Evolutionary conservation across 768 basidiomycete genomes (phyloP), one percentile per base, ranked within the genome.

Genomic region (Leucocoprinus sp.): DNA sequence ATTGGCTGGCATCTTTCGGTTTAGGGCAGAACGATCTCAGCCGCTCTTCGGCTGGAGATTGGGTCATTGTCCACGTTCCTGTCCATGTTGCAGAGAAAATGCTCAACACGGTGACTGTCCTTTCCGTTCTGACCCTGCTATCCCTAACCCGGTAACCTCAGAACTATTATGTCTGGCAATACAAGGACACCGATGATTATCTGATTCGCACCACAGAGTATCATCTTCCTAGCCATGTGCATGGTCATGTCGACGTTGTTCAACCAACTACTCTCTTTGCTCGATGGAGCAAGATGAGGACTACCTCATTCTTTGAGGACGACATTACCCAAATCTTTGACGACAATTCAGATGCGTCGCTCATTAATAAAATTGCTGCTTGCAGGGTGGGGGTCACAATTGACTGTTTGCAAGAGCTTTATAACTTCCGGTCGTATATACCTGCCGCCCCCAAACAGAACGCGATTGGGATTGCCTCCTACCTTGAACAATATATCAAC

Each of bases 261-360:
- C 82, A 85, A 50, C 84, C 84, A 0, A 86, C 84, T 2, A 86
- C 82, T 1, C 71, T 76, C 58, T 87, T 86, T 54, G 64, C 69
- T 34, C 71, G 70, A 47, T 60, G 65, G 49, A 68, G 64, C 41
- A 57, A 64, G 9, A 65, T 72, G 52, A 65, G 54, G 49, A 66
- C 69, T 4, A 72, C 67, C 0, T 41, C 73, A 34, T 60, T 59
- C 42, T 57, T 56, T 54, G 50, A 54, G 17, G 50, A 43, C 4
- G 45, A 49, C 2, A 28, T 27, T 8, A 41, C 36, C 31, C 41
- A 21, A 35, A 21, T 31, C 31, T 31, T 31, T n/a, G 31, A 53
- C 28, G 52, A 47, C 12, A 37, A 37, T 17, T 42, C 51, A 14
- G 15, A 15, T 15, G 47, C n/a, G n/a, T n/a, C n/a, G n/a, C n/a